phyloP scores from a whole-genome alignment of 164 flowering plant species.

The Cinnamomum micranthum region DNA sequence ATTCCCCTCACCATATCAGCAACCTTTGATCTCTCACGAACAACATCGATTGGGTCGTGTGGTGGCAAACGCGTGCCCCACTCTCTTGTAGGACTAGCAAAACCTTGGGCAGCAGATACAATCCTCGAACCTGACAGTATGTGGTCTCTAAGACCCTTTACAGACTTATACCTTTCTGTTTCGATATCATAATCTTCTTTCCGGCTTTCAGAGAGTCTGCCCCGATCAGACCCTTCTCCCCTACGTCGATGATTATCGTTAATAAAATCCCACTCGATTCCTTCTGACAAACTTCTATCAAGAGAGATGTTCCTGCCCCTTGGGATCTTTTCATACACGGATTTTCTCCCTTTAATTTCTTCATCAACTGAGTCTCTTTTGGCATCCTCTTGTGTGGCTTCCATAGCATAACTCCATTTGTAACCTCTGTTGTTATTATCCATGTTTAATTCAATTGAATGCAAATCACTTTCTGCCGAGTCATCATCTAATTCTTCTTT shows the following conservation, averaged over 20 bases:
- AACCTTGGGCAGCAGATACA: conserved; percentile 28
- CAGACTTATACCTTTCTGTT: conserved; percentile 40
- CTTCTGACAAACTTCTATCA: conserved; percentile 62
- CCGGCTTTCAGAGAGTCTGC: conserved; percentile 12
- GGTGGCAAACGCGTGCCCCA: conserved; percentile 41
- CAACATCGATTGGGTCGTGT: conserved; percentile 29
- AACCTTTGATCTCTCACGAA: conserved; percentile 36
- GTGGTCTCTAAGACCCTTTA: conserved; percentile 53
- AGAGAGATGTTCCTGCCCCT: conserved; percentile 42
- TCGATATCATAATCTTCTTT: conserved; percentile 20
- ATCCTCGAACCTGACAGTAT: conserved; percentile 42
- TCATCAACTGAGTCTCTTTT: conserved; percentile 32
- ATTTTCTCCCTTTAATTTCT: conserved; percentile 46
- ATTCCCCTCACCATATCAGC: conserved; percentile 13
- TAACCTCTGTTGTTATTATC: conserved; percentile 45
- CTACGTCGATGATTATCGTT: conserved; percentile 27
- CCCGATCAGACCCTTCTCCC: conserved; percentile 17
- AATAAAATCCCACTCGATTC: conserved; percentile 52
- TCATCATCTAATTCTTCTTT: conserved; percentile 26
- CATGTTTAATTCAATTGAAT: conserved; percentile 71
- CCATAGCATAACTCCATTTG: conserved; percentile 39
- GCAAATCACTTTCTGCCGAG: conserved; percentile 73
- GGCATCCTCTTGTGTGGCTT: conserved; percentile 24
- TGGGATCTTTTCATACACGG: conserved; percentile 38
- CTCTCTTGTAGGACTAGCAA: conserved; percentile 46